Evolutionary conservation across 352 stramenopile genomes (phyloP).

Genomic region (Phytophthora vignae): DNA sequence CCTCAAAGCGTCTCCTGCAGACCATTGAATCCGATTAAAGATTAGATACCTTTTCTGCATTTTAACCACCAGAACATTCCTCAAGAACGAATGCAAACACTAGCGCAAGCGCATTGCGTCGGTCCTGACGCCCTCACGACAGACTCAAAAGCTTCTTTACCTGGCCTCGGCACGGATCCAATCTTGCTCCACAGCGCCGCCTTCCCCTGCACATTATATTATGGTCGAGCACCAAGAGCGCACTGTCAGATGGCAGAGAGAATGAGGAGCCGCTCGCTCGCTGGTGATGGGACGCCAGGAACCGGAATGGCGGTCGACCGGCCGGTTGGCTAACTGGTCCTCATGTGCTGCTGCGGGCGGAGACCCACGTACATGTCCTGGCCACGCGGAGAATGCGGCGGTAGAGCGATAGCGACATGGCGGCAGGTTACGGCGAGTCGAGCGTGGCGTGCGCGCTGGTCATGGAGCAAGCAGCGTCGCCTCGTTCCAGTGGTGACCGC

Average conservation of each 20-base stretch:
- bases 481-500: conserved; percentile 30
- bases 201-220: conserved; percentile 58
- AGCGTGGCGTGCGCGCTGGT: conserved; percentile 9
- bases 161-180: conserved; percentile 80
- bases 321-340: too few relatives aligned
- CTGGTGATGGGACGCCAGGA: conserved; percentile 5
- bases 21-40: conserved; percentile 1
- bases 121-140: not conserved
- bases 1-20: conserved; percentile 67
- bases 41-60: conserved; percentile 32
- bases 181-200: conserved; percentile 54
- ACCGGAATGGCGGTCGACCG: not conserved
- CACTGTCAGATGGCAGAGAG: not conserved
- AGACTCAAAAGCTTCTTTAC: conserved; percentile 29
- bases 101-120: conserved; percentile 14
- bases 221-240: conserved; percentile 11
- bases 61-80: conserved; percentile 25
- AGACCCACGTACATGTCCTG: conserved; percentile 62
- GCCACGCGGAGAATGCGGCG: conserved; percentile 78
- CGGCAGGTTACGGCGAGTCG: conserved; percentile 24
- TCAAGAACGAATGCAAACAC: conserved; percentile 4
- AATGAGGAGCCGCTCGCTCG: conserved; percentile 1
- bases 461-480: conserved; percentile 10
- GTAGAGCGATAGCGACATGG: conserved; percentile 70
- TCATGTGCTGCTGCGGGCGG: too few relatives aligned